phyloP scores from a whole-genome alignment of 108 stramenopile species.

The Nitzschia palea region DNA sequence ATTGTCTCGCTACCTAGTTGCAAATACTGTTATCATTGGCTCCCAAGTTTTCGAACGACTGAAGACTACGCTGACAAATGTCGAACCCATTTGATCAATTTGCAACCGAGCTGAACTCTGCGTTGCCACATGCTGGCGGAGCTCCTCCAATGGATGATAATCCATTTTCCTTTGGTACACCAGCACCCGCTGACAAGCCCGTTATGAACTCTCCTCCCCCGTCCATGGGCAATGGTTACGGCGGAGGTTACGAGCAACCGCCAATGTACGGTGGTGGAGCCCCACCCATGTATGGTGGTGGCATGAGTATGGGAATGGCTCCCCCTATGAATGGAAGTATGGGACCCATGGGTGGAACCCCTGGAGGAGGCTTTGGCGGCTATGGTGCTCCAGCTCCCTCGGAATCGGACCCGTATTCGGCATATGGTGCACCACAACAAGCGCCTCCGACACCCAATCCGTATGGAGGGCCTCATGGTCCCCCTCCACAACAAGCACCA shows the following conservation, averaged over 20 bases:
- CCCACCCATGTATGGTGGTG: slow-evolving; percentile 24
- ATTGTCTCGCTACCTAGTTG: too few species aligned
- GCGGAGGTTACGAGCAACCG: slow-evolving; percentile 15
- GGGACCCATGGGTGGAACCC: slow-evolving; percentile 6
- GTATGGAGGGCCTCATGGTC: slow-evolving; percentile 27
- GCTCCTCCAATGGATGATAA: slow-evolving; percentile 28
- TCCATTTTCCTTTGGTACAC: slow-evolving; percentile 29
- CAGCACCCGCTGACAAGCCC: slow-evolving; percentile 38
- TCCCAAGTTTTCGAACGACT: slow-evolving; percentile 6
- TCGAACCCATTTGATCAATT: slow-evolving; percentile 88
- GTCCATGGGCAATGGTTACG: slow-evolving; percentile 15
- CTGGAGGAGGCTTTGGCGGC: slow-evolving; percentile 6
- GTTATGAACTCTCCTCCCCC: slow-evolving; percentile 29
- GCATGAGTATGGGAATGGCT: slow-evolving; percentile 7
- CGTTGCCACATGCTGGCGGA: slow-evolving; percentile 43
- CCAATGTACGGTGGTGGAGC: slow-evolving; percentile 18
- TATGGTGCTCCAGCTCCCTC: slow-evolving; percentile 18
- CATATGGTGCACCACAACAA: slow-evolving; percentile 9
- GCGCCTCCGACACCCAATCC: slow-evolving; percentile 28
- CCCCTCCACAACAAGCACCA: slow-evolving; percentile 15
- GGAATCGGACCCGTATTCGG: neutral
- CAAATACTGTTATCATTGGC: too few species aligned
- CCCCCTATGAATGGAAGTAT: slow-evolving; percentile 15
- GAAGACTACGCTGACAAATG: slow-evolving; percentile 30
- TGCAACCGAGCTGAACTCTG: slow-evolving; percentile 51